Percentiles rank a stretch among this genome's conserved stretches.
Conservation (phyloP, 805 yeast genomes). For the Zygoascus biomembranicola region DNA sequence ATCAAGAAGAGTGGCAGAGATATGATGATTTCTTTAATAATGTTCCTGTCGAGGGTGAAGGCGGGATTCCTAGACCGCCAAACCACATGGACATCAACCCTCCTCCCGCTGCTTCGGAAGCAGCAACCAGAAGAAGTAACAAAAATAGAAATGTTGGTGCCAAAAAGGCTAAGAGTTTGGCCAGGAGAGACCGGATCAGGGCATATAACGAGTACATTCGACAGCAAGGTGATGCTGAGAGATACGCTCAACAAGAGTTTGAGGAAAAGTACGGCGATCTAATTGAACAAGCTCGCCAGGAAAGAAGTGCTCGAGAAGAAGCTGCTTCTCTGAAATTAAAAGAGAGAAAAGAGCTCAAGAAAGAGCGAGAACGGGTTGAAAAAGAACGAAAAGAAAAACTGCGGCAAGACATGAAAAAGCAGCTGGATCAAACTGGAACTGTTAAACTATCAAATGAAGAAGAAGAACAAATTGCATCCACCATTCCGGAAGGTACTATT, state of each 20-base stretch:
- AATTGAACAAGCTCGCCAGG: slow-evolving; percentile 20
- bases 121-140: neutral
- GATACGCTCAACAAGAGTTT: slow-evolving; percentile 17
- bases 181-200: slow-evolving; percentile 25
- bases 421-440: slow-evolving; percentile 13
- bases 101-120: slow-evolving; percentile 1
- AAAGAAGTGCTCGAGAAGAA: slow-evolving; percentile 8
- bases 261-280: slow-evolving; percentile 26
- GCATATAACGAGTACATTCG: slow-evolving; percentile 28
- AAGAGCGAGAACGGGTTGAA: slow-evolving; percentile 17
- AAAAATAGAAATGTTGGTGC: slow-evolving; percentile 21
- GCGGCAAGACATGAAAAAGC: slow-evolving; percentile 9
- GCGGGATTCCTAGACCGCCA: slow-evolving; percentile 1
- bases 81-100: neutral
- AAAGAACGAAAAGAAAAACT: slow-evolving; percentile 10
- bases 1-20: neutral
- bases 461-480: slow-evolving; percentile 7
- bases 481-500: slow-evolving; percentile 4
- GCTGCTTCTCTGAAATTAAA: slow-evolving; percentile 15
- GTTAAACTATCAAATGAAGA: slow-evolving; percentile 9
- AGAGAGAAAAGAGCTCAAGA: slow-evolving; percentile 14
- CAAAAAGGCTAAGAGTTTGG: slow-evolving; percentile 28
- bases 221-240: slow-evolving; percentile 23
- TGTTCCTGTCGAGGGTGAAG: slow-evolving; percentile 3
- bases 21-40: neutral